Percentiles rank a stretch among this genome's conserved stretches.
Evolutionary conservation across 441 rosid species (phyloP).

Genomic region (Sinapis alba): DNA sequence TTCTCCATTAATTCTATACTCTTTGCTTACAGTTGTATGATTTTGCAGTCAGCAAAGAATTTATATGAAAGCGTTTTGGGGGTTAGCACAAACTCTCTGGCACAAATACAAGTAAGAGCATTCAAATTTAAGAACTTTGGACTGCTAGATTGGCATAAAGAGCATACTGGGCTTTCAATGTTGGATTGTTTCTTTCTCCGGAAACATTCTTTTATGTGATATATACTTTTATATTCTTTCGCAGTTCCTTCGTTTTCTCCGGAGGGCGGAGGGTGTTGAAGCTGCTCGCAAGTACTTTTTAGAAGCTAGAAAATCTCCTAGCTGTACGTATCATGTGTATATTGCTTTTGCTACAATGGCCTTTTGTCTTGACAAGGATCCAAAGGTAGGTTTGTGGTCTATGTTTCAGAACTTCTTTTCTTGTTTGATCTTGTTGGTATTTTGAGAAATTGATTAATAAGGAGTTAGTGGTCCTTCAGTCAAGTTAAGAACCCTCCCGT

Average conservation of each 20-base stretch:
- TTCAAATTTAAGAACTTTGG: conserved; percentile 11
- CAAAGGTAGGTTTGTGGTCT: conserved; percentile 62
- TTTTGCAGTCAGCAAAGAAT: conserved; percentile 83
- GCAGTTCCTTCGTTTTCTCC: conserved; percentile 89
- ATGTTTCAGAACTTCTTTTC: conserved; percentile 7
- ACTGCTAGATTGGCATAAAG: conserved; percentile 19
- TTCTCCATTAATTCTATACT: conserved; percentile 14
- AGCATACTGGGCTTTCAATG: conserved; percentile 1
- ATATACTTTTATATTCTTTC: conserved; percentile 15
- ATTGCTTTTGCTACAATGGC: conserved; percentile 95
- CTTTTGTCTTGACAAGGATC: conserved; percentile 93
- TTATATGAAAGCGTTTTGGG: conserved; percentile 78
- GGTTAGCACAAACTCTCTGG: conserved; percentile 75
- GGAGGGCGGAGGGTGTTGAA: conserved; percentile 95
- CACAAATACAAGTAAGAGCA: conserved; percentile 81
- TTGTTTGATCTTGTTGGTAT: conserved; percentile 12
- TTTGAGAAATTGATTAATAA: conserved; percentile 1
- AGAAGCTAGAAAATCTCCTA: conserved; percentile 87
- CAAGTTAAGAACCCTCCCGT: conserved; percentile 9
- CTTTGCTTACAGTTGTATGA: conserved; percentile 33
- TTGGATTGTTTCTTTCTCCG: conserved; percentile 5
- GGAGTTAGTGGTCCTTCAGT: conserved; percentile 10
- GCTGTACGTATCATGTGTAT: conserved; percentile 89
- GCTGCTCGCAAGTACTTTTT: conserved; percentile 96
- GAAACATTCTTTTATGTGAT: conserved; percentile 26